phyloP scores from a whole-genome alignment of 169 alveolate genomes.

The Plasmodium vivax region DNA sequence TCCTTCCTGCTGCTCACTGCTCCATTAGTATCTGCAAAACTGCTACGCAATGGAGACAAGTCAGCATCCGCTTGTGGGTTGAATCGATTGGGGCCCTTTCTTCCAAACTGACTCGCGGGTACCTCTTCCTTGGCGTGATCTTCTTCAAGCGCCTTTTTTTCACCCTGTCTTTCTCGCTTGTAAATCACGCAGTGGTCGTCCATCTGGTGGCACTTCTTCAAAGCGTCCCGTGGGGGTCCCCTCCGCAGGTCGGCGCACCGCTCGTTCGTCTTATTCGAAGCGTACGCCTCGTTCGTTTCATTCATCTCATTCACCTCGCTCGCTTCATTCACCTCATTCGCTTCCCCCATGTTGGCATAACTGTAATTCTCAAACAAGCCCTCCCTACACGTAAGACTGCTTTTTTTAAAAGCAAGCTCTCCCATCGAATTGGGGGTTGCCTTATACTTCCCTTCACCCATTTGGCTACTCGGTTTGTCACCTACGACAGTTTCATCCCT shows the following conservation, averaged over 20 bases:
- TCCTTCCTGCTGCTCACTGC: not conserved
- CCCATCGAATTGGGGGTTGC: not conserved
- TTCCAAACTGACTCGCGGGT: not conserved
- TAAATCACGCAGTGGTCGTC: conserved; percentile 6
- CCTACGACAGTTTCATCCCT: not conserved
- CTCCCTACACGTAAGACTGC: not conserved
- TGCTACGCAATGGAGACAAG: not conserved
- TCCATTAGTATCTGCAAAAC: not conserved
- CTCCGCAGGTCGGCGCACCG: not conserved
- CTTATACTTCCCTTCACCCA: not conserved
- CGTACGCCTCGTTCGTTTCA: not conserved
- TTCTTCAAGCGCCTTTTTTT: not conserved
- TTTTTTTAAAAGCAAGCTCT: not conserved
- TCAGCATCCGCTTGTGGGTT: not conserved
- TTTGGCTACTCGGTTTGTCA: not conserved
- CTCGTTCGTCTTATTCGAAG: not conserved
- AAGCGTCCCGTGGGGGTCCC: not conserved
- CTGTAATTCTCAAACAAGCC: not conserved
- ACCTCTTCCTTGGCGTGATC: not conserved
- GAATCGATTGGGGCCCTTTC: not conserved
- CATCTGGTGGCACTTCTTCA: not conserved
- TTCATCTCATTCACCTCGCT: not conserved
- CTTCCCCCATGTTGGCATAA: not conserved
- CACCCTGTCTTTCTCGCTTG: conserved; percentile 20
- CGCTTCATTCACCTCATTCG: not conserved